These are phyloP conservation scores for Neoboletus subvelutipes DNA, from an alignment of 768 basidiomycete species.

Conservation along the genomic window DNA sequence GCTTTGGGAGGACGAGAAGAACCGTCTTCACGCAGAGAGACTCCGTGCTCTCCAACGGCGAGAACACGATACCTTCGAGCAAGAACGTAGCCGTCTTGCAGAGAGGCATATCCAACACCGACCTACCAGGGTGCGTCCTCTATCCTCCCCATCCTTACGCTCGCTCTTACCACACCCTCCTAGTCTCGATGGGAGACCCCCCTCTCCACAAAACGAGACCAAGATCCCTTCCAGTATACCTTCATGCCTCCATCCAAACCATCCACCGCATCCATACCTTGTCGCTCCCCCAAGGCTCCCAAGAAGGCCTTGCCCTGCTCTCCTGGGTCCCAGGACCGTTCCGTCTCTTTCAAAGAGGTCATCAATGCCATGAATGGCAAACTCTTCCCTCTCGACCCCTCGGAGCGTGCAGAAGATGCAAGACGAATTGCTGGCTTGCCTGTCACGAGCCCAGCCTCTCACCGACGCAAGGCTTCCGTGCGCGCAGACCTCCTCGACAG, in stretches of 20 bases:
- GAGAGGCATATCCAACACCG: slow-evolving; percentile 13
- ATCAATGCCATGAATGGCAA: slow-evolving; percentile 56
- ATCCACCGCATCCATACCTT: slow-evolving; percentile 21
- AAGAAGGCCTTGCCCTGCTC: slow-evolving; percentile 11
- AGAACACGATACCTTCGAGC: slow-evolving; percentile 30
- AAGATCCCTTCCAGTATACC: slow-evolving; percentile 34
- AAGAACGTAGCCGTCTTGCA: slow-evolving; percentile 26
- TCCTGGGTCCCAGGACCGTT: slow-evolving; percentile 25
- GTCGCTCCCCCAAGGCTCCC: slow-evolving; percentile 15
- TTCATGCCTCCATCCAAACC: slow-evolving; percentile 30
- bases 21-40: slow-evolving; percentile 41
- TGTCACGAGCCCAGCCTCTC: slow-evolving; percentile 12
- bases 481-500: slow-evolving; percentile 42
- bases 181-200: slow-evolving; percentile 20
- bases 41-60: slow-evolving; percentile 34
- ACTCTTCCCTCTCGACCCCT: slow-evolving; percentile 47
- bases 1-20: slow-evolving; percentile 50
- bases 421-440: slow-evolving; percentile 28
- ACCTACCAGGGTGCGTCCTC: slow-evolving; percentile 22
- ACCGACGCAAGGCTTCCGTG: slow-evolving; percentile 21
- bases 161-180: slow-evolving; percentile 1
- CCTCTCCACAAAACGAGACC: slow-evolving; percentile 14
- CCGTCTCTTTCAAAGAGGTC: slow-evolving; percentile 57
- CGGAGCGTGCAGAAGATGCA: slow-evolving; percentile 34
- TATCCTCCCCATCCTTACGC: not conserved